These are phyloP conservation scores for Hypoxylon lienhwacheense DNA, from an alignment of 495 filamentous ascomycete genomes.

Conservation along the genomic window DNA sequence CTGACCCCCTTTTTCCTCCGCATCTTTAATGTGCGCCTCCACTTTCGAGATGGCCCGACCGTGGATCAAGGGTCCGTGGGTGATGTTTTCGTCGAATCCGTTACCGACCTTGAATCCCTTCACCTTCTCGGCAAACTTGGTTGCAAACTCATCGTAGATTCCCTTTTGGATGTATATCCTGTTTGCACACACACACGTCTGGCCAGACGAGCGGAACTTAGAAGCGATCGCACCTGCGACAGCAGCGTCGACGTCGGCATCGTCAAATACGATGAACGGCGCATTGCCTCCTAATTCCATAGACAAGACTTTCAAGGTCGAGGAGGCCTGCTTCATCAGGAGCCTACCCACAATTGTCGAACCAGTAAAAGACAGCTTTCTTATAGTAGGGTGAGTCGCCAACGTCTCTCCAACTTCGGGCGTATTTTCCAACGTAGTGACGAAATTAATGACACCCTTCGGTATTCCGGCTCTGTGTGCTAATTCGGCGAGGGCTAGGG, in stretches of 20 bases:
- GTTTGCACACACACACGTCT: slow-evolving; percentile 91
- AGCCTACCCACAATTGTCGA: slow-evolving; percentile 85
- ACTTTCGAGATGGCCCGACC: slow-evolving; percentile 74
- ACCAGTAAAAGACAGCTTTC: slow-evolving; percentile 90
- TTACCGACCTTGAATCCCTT: slow-evolving; percentile 74
- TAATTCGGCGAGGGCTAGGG: slow-evolving; percentile 79
- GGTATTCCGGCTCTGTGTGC: slow-evolving; percentile 82
- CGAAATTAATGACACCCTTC: slow-evolving; percentile 79
- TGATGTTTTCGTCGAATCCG: slow-evolving; percentile 69
- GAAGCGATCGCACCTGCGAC: slow-evolving; percentile 72
- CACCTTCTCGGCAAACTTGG: slow-evolving; percentile 72
- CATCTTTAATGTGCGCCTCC: slow-evolving; percentile 75
- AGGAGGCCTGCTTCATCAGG: slow-evolving; percentile 78
- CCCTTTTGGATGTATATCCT: slow-evolving; percentile 79
- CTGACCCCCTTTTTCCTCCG: slow-evolving; percentile 70
- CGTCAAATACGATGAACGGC: slow-evolving; percentile 92
- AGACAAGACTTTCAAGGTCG: slow-evolving; percentile 81
- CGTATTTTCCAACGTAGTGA: slow-evolving; percentile 73
- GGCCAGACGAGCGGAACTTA: slow-evolving; percentile 86
- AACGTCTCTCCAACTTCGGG: slow-evolving; percentile 71
- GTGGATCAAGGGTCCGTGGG: slow-evolving; percentile 85
- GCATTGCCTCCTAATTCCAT: slow-evolving; percentile 91
- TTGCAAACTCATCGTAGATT: slow-evolving; percentile 74
- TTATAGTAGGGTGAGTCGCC: slow-evolving; percentile 68
- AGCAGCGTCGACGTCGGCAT: slow-evolving; percentile 78